Percentiles rank a stretch among this genome's conserved stretches.
These are phyloP conservation scores for Rhodotorula graminis DNA, from an alignment of 768 basidiomycete species.

Conservation along the genomic window DNA sequence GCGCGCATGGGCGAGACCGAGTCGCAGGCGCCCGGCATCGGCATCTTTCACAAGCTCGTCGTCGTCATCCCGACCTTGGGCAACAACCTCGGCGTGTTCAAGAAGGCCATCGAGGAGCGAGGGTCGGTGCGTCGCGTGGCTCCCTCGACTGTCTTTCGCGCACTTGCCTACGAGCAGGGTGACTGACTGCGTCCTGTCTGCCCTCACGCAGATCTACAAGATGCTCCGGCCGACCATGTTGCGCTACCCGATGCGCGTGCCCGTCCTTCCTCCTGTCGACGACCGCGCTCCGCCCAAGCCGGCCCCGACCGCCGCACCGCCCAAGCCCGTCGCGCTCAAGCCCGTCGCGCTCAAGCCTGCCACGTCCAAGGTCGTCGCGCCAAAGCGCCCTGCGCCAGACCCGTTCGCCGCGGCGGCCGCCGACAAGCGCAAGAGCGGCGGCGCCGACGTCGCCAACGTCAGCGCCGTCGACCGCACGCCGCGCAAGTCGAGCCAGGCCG, in stretches of 20 bases:
- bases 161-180: no score
- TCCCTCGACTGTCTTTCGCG: no score
- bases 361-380: no score
- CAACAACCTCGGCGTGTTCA: background rate
- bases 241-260: background rate
- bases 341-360: background rate
- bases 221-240: background rate
- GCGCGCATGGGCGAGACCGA: background rate
- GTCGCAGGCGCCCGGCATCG: background rate
- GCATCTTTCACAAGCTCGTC: background rate
- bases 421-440: no score
- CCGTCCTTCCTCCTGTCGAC: background rate
- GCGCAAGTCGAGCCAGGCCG: slow-evolving; percentile 7
- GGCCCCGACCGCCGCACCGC: no score
- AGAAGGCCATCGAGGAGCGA: background rate
- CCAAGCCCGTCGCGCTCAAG: no score
- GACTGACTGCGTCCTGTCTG: no score
- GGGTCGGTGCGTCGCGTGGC: background rate
- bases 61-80: background rate
- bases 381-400: no score
- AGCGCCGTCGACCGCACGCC: background rate
- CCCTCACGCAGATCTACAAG: background rate
- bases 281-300: background rate
- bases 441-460: background rate
- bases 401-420: no score